Evolutionary conservation across 768 basidiomycete species (phyloP), one percentile per base, ranked within the genome.

Genomic region (Zangia roseola): DNA sequence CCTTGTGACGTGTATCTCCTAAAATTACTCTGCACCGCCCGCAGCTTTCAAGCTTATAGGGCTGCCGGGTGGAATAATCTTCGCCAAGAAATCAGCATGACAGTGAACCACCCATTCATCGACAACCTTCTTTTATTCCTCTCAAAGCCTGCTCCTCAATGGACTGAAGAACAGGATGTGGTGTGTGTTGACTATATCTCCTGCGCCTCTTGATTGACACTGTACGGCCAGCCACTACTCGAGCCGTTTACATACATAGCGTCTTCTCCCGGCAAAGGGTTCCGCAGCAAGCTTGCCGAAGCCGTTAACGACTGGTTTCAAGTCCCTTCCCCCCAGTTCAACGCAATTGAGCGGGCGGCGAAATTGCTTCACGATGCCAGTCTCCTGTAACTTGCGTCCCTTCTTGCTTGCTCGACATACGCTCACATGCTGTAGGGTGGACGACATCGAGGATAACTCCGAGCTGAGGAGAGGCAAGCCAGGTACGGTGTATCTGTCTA

Each of bases 291-390:
- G 57, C 79, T 99, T 61, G 89, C 95, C 47, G 85, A 84, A 36
- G 93, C 94, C 0, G 95, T 98, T 75, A 93, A 98, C 58, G 46
- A 74, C 3, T 99, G 95, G 95, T 79, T 98, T 13, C 66, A 83
- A 16, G 93, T 97, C 1, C 88, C 91, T 0, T 59, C 73, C 19
- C 79, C 81, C 20, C 86, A 86, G 63, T 77, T 97, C 6, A 69
- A 71, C 17, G 70, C 86, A 31, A 93, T 99, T 52, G 75, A 83
- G 20, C 80, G 79, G 51, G 79, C 97, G 34, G 86, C 98, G 34
- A 83, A 83, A 60, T 92, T 94, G 84, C 75, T 99, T 21, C 95
- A 99, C 62, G 92, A 86, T 46, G 94, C 94, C 10, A 93, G 91
- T 67, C 75, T 99, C 24, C 74, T 98, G 94, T 94, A 59, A 61